Evolutionary conservation across 345 rosid genomes (phyloP).

Genomic region (Syzygium aqueum): DNA sequence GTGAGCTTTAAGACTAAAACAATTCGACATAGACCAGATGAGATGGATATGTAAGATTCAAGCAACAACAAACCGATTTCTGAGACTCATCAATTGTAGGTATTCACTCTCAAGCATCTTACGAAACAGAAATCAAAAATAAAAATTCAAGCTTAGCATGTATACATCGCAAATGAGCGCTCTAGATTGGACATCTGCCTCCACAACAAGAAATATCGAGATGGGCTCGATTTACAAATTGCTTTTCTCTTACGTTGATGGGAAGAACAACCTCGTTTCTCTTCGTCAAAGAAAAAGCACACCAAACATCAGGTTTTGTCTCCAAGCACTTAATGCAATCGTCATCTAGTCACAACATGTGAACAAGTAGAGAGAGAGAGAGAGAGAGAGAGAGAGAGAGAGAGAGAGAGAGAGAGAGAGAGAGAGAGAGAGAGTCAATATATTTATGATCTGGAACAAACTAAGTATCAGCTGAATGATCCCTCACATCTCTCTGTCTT

Average conservation of each 20-base stretch:
- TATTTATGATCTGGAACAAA: not conserved
- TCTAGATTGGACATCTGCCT: not conserved
- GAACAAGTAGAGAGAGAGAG: not conserved
- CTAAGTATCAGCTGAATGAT: not conserved
- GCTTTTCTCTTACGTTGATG: not conserved
- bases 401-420: not conserved
- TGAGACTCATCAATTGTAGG: not conserved
- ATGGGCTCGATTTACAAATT: not conserved
- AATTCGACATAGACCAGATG: not conserved
- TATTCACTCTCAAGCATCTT: not conserved
- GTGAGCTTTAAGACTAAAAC: not conserved
- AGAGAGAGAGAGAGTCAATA: not conserved
- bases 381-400: not conserved
- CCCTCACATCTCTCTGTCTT: not conserved
- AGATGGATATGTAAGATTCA: not conserved
- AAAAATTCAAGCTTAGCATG: not conserved
- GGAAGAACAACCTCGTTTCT: not conserved
- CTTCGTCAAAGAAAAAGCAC: not conserved
- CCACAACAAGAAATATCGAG: not conserved
- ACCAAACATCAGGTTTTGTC: not conserved
- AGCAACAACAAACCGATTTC: not conserved
- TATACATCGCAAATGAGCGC: not conserved
- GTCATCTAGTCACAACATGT: not conserved
- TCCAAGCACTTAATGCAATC: not conserved
- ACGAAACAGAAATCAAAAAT: not conserved